Evolutionary conservation across 2,329 filamentous ascomycete species (phyloP).

Genomic region (Botrytis medusae): DNA sequence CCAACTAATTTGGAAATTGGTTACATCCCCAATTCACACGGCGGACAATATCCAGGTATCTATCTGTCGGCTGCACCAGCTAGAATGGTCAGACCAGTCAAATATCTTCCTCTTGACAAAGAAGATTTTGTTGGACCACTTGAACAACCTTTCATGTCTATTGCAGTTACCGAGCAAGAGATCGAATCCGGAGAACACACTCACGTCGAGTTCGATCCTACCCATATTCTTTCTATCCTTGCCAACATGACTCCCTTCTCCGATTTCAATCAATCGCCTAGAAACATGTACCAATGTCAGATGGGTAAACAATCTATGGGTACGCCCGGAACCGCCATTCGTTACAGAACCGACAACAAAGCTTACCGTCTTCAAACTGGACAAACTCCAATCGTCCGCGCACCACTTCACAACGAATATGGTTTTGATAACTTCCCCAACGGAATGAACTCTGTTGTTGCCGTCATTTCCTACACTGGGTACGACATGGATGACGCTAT

Average conservation of each 20-base stretch:
- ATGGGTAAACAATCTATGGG: slow-evolving; percentile 99
- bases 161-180: slow-evolving; percentile 86
- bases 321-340: slow-evolving; percentile 81
- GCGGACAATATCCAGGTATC: slow-evolving; percentile 93
- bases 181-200: slow-evolving; percentile 85
- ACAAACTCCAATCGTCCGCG: slow-evolving; percentile 89
- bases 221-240: slow-evolving; percentile 94
- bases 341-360: slow-evolving; percentile 95
- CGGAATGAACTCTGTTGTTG: slow-evolving; percentile 90
- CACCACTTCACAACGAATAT: slow-evolving; percentile 92
- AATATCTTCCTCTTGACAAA: slow-evolving; percentile 83
- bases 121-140: slow-evolving; percentile 88
- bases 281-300: slow-evolving; percentile 99
- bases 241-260: slow-evolving; percentile 99
- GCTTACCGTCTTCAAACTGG: slow-evolving; percentile 91
- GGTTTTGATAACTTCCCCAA: slow-evolving; percentile 98
- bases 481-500: slow-evolving; percentile 99
- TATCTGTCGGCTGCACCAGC: slow-evolving; percentile 88
- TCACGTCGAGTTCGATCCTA: slow-evolving; percentile 91
- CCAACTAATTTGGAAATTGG: slow-evolving; percentile 87
- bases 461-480: slow-evolving; percentile 96
- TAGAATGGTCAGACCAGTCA: slow-evolving; percentile 87
- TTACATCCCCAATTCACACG: slow-evolving; percentile 80
- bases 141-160: slow-evolving; percentile 98
- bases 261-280: slow-evolving; percentile 95